Conservation (phyloP, 1,284 basidiomycete species). For the Mycosarcoma mackinlayi region DNA sequence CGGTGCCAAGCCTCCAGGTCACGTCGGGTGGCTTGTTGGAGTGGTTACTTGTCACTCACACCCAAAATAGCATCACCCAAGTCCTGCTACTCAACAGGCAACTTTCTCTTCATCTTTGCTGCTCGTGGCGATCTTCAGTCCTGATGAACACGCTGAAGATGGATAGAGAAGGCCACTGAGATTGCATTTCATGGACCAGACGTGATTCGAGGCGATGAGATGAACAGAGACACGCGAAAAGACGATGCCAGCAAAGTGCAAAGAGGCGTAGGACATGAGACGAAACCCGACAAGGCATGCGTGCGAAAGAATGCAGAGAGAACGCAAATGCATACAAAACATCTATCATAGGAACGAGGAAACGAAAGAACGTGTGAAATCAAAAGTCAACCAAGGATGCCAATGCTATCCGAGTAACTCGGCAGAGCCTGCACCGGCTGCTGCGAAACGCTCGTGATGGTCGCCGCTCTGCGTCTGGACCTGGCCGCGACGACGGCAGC, state of each 20-base stretch:
- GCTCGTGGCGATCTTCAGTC: too few relatives aligned
- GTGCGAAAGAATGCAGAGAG: too few relatives aligned
- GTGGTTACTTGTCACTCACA: conserved; percentile 1
- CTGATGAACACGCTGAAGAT: too few relatives aligned
- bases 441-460: conserved; percentile 13
- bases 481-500: conserved; percentile 28
- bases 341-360: background rate
- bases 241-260: too few relatives aligned
- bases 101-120: too few relatives aligned
- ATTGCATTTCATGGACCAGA: too few relatives aligned
- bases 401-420: conserved; percentile 47
- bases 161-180: too few relatives aligned
- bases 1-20: background rate
- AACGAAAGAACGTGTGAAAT: background rate
- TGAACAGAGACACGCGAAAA: too few relatives aligned
- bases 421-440: conserved; percentile 17
- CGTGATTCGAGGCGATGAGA: too few relatives aligned
- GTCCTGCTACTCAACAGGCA: background rate
- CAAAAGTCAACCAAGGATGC: conserved; percentile 33
- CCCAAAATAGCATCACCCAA: conserved; percentile 5
- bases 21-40: conserved; percentile 11
- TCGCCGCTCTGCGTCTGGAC: conserved; percentile 21
- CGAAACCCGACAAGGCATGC: too few relatives aligned
- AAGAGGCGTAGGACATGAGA: too few relatives aligned
- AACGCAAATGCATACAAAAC: background rate